These are phyloP conservation scores for Camellia granthamiana DNA, from an alignment of 148 eudicot genomes.

Conservation along the genomic window DNA sequence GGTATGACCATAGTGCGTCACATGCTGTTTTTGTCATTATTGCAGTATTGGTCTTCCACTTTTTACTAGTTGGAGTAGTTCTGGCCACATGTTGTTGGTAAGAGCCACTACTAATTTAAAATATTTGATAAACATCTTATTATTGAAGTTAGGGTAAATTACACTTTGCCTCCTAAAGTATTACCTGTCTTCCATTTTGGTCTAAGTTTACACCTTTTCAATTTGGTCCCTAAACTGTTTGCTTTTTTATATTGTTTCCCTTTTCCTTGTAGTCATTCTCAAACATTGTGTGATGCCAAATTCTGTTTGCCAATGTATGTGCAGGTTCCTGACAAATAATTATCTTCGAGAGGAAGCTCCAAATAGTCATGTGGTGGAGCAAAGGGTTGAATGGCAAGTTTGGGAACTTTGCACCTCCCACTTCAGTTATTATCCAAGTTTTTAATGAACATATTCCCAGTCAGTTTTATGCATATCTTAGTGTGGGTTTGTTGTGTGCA, in stretches of 20 bases:
- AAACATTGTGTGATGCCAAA: constrained; percentile 2
- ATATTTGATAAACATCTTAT: not conserved
- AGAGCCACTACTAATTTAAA: constrained; percentile 15
- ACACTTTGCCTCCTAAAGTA: too few relatives aligned
- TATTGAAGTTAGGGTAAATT: not conserved
- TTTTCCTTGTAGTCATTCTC: not conserved
- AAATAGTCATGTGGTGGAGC: constrained; percentile 93
- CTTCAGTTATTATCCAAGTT: not conserved
- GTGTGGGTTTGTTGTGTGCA: not conserved
- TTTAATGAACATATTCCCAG: not conserved
- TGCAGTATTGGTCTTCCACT: constrained; percentile 73
- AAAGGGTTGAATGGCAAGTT: constrained; percentile 98
- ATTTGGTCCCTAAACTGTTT: too few relatives aligned
- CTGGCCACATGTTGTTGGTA: constrained; percentile 86
- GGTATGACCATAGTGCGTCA: constrained; percentile 89
- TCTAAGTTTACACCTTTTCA: too few relatives aligned
- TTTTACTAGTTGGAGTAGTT: constrained; percentile 57
- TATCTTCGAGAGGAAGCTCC: constrained; percentile 96
- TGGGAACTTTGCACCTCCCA: constrained; percentile 12
- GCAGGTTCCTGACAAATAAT: constrained; percentile 91
- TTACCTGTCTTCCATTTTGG: too few relatives aligned
- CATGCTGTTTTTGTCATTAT: constrained; percentile 84
- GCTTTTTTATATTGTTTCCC: not conserved
- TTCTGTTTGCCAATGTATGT: not conserved
- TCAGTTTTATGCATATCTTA: not conserved